Evolutionary conservation across 306 rosid genomes (phyloP), one percentile per base, ranked within the genome.

Genomic region (Trifolium repens): DNA sequence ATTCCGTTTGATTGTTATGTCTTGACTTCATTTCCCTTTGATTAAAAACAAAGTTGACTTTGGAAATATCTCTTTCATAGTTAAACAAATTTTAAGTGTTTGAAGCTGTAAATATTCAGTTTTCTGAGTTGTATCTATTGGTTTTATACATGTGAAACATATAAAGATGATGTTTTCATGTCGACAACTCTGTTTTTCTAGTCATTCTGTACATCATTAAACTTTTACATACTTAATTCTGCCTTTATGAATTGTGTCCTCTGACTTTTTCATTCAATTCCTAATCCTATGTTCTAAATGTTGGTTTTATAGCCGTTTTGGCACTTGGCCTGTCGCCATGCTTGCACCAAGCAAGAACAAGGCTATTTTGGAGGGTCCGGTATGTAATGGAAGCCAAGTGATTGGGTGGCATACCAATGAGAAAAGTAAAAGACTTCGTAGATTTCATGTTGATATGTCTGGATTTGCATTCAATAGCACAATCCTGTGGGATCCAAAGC

Each of bases 391-490:
- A 52, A 92, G 91, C 80, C 96, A 85, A 90, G 96, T 96, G 81
- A 76, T 84, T 75, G 99, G 99, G 70, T 96, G 99, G 99, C 96
- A 92, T 78, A 96, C 99, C 30, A 96, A 96, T 78, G 97, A 90
- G 86, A 96, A 85, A 84, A 92, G 97, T 73, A 90, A 85, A 83
- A 88, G 88, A 81, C 90, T 96, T 34, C 89, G 97, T 7, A 88
- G 99, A 88, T 96, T 96, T 86, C 99, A 96, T 79, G 98, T 96
- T 81, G 99, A 96, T 80, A 96, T 96, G 99, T 90, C 99, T 14
- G 99, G 99, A 55, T 96, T 96, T 87, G 99, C 98, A 80, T 92
- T 96, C 84, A 96, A 96, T 62, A 96, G 98, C 84, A 88, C 98
- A 83, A 89, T 96, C 79, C 71, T 96, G 80, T 96, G 99, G 99